Conservation (phyloP, 179 eudicot genomes). For the Heliamphora pulchella region DNA sequence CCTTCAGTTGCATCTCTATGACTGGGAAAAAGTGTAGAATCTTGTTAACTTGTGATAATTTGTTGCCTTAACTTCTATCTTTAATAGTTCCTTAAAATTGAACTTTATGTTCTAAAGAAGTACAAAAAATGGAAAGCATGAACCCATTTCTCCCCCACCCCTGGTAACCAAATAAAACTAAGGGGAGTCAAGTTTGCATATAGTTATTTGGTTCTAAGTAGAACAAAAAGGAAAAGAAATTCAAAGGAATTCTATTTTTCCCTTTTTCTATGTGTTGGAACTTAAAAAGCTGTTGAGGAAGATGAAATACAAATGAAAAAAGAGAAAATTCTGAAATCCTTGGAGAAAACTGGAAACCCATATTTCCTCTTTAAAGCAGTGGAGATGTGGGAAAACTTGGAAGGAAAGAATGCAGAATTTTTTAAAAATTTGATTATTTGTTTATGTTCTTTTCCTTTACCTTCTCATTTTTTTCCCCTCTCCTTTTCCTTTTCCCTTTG, state of each 20-base stretch:
- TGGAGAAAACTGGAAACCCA: too few relatives aligned
- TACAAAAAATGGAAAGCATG: not conserved
- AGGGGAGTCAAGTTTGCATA: not conserved
- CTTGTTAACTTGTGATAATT: not conserved
- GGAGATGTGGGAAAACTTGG: not conserved
- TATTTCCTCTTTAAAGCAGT: too few relatives aligned
- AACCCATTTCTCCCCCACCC: not conserved
- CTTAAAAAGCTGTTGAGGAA: not conserved
- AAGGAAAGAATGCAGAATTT: too few relatives aligned
- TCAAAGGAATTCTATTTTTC: not conserved
- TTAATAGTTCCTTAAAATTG: not conserved
- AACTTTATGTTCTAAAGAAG: not conserved
- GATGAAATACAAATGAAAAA: not conserved
- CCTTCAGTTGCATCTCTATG: conserved; percentile 62
- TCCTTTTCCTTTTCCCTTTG: too few relatives aligned
- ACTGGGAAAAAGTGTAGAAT: conserved; percentile 85
- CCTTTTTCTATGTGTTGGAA: not conserved
- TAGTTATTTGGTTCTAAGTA: not conserved
- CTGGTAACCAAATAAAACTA: not conserved
- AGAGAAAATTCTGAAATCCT: not conserved
- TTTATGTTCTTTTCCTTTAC: not conserved
- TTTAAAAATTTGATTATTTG: not conserved
- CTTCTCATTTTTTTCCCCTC: too few relatives aligned
- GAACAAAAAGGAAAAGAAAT: not conserved
- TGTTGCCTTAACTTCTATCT: not conserved